phyloP scores from a whole-genome alignment of 495 filamentous ascomycete species.

The Aspergillus diversus region DNA sequence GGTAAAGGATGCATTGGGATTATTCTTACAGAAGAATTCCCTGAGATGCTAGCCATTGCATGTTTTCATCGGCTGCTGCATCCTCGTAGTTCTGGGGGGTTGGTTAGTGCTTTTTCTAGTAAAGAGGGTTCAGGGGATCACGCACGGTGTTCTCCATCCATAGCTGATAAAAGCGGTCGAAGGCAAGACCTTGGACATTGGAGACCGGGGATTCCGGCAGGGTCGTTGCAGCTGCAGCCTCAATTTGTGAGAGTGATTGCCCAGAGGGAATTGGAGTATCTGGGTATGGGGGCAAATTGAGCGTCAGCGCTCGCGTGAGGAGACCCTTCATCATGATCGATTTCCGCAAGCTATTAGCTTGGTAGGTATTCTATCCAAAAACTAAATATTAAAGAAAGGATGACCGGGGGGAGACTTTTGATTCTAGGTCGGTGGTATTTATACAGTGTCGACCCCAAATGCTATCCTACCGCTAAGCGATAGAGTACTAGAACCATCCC shows the following conservation, averaged over 20 bases:
- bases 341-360: background rate
- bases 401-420: background rate
- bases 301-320: background rate
- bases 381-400: background rate
- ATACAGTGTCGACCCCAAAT: background rate
- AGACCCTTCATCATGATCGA: background rate
- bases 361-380: background rate
- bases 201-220: slow-evolving; percentile 53
- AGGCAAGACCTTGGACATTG: slow-evolving; percentile 63
- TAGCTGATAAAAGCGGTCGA: slow-evolving; percentile 68
- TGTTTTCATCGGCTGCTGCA: slow-evolving; percentile 52
- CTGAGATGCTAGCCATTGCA: slow-evolving; percentile 56
- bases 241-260: background rate
- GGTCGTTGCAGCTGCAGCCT: background rate
- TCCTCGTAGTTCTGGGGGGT: slow-evolving; percentile 48
- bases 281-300: background rate
- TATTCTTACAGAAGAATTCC: slow-evolving; percentile 55
- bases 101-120: no score
- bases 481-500: background rate
- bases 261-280: background rate
- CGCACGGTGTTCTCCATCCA: slow-evolving; percentile 68
- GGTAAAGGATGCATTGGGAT: no score
- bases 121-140: no score
- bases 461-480: background rate
- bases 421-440: background rate